Conservation (phyloP, 257 asterid genomes). For the Ajuga chamaepitys region DNA sequence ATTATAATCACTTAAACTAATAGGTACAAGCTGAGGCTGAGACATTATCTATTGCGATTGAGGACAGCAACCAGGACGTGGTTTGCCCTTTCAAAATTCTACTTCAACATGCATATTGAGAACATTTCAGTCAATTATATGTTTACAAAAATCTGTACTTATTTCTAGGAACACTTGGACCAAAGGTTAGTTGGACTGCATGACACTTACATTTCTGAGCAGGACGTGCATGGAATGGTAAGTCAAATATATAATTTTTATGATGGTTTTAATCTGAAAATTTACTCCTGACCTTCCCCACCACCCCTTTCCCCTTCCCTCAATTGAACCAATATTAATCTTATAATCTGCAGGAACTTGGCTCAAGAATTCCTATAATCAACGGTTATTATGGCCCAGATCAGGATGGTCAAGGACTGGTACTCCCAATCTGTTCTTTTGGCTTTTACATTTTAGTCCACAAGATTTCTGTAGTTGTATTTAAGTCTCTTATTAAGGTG, state of each 20-base stretch:
- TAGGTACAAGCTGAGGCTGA: constrained; percentile 26
- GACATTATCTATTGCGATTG: constrained; percentile 19
- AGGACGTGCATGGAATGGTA: constrained; percentile 30
- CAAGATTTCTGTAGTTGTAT: background rate
- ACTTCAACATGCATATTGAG: background rate
- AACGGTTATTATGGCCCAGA: constrained; percentile 22
- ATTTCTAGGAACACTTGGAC: constrained; percentile 27
- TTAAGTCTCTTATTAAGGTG: background rate
- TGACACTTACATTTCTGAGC: constrained; percentile 21
- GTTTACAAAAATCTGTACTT: background rate
- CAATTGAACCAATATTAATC: background rate
- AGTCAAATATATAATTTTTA: constrained; percentile 1
- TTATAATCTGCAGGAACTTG: constrained; percentile 17
- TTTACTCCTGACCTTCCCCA: too few relatives aligned
- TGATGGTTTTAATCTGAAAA: background rate
- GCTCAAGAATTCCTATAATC: constrained; percentile 15
- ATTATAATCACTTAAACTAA: background rate
- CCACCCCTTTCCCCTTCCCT: background rate
- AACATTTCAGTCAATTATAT: background rate
- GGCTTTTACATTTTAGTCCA: background rate
- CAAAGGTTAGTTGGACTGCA: constrained; percentile 17
- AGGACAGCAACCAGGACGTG: constrained; percentile 21
- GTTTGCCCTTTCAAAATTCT: constrained; percentile 17
- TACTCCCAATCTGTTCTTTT: background rate
- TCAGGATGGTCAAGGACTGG: constrained; percentile 26